A percentile compares a stretch with the other conserved stretches of the same genome.
Evolutionary conservation across 2,329 filamentous ascomycete species (phyloP).

Genomic region (Trichoderma citrinoviride): DNA sequence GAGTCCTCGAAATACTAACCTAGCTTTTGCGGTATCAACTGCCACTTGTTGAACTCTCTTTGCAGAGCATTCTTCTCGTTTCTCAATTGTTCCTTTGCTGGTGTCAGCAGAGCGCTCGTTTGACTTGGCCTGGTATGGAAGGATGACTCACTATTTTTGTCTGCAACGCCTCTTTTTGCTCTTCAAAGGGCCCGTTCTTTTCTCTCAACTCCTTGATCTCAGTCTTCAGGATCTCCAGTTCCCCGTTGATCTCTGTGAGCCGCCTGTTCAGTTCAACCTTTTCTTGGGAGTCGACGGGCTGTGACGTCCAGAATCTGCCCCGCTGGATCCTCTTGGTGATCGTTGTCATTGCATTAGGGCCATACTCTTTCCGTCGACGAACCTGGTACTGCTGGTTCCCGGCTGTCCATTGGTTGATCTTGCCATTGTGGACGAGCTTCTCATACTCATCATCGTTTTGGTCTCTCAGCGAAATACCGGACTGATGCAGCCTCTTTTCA

Average conservation of each 20-base stretch:
- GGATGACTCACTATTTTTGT: constrained; percentile 37
- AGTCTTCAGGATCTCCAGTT: constrained; percentile 37
- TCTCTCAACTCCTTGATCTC: constrained; percentile 37
- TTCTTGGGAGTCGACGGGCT: constrained; percentile 66
- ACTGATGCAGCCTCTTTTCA: constrained; percentile 65
- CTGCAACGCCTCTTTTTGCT: constrained; percentile 43
- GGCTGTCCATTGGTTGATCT: constrained; percentile 68
- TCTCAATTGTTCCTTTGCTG: constrained; percentile 47
- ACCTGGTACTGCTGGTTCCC: constrained; percentile 63
- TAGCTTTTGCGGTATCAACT: constrained; percentile 67
- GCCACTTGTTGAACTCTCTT: constrained; percentile 61
- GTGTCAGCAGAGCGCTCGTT: constrained; percentile 24
- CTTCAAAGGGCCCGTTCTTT: constrained; percentile 43
- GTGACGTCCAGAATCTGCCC: constrained; percentile 72
- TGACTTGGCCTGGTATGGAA: not conserved
- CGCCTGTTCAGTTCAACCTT: constrained; percentile 60
- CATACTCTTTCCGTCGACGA: constrained; percentile 75
- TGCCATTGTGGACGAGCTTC: constrained; percentile 55
- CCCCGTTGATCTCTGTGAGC: constrained; percentile 43
- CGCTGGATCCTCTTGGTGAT: constrained; percentile 57
- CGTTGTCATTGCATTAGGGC: constrained; percentile 68
- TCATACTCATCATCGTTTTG: constrained; percentile 67
- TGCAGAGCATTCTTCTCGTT: constrained; percentile 67
- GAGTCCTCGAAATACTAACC: constrained; percentile 45
- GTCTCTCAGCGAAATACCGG: constrained; percentile 62